Evolutionary conservation across 1,284 basidiomycete genomes (phyloP).

Genomic region (Earliella scabrosa): DNA sequence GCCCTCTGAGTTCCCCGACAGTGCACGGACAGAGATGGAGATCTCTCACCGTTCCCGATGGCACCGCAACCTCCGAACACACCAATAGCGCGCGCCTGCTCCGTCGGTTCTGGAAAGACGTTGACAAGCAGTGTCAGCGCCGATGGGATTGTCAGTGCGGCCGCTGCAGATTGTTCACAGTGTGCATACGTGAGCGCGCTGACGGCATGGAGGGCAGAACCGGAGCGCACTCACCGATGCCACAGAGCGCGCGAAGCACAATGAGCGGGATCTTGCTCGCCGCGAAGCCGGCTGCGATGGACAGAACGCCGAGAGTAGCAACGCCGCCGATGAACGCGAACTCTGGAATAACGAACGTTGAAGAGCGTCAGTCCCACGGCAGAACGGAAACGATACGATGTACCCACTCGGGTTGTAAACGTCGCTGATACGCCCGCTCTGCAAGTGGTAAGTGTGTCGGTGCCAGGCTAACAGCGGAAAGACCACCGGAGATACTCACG

Average conservation of each 20-base stretch:
- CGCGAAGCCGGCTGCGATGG: slow-evolving; percentile 45
- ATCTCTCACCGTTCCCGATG: slow-evolving; percentile 45
- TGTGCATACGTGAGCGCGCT: too few relatives aligned
- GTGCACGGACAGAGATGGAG: too few relatives aligned
- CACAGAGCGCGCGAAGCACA: slow-evolving; percentile 46
- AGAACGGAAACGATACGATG: neutral
- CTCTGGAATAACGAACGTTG: slow-evolving; percentile 23
- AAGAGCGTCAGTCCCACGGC: neutral
- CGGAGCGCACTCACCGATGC: slow-evolving; percentile 42
- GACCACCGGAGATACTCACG: slow-evolving; percentile 24
- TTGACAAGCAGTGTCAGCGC: slow-evolving; percentile 49
- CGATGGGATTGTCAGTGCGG: slow-evolving; percentile 51
- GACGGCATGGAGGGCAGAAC: too few relatives aligned
- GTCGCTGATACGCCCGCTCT: slow-evolving; percentile 39
- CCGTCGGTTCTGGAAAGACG: slow-evolving; percentile 46
- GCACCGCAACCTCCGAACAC: slow-evolving; percentile 50
- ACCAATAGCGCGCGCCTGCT: slow-evolving; percentile 50
- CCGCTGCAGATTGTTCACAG: slow-evolving; percentile 41
- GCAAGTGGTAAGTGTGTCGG: too few relatives aligned
- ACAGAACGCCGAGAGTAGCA: slow-evolving; percentile 40
- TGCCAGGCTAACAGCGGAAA: too few relatives aligned
- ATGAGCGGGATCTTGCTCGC: slow-evolving; percentile 45
- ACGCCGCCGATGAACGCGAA: slow-evolving; percentile 39
- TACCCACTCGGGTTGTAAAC: slow-evolving; percentile 39
- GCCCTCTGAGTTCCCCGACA: too few relatives aligned